phyloP scores from a whole-genome alignment of 805 yeast species.

The Zygosaccharomyces siamensis region DNA sequence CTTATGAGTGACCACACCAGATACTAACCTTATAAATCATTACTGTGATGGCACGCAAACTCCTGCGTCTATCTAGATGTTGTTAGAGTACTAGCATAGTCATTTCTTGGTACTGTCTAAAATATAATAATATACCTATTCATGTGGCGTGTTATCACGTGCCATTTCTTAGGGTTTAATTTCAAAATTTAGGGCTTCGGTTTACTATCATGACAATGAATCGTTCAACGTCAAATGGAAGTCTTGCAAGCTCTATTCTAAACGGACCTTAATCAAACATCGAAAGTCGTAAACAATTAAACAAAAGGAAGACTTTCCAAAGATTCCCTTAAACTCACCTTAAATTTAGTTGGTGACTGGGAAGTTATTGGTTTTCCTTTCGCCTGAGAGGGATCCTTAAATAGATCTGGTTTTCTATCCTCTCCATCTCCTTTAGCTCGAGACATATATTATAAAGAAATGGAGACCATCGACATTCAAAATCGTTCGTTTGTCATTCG shows the following conservation, averaged over 20 bases:
- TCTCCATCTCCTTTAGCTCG: not conserved
- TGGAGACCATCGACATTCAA: conserved; percentile 91
- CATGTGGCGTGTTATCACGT: not conserved
- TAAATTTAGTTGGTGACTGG: not conserved
- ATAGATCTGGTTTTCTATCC: not conserved
- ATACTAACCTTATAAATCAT: too few species aligned
- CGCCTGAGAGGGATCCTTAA: not conserved
- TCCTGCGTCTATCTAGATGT: too few species aligned
- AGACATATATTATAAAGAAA: conserved; percentile 22
- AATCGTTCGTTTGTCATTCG: conserved; percentile 84
- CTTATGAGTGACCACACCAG: too few species aligned
- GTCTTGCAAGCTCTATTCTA: not conserved
- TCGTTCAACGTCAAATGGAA: not conserved
- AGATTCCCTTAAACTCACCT: not conserved
- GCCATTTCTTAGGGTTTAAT: not conserved
- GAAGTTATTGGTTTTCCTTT: not conserved
- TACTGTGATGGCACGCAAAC: too few species aligned
- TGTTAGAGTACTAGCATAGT: too few species aligned
- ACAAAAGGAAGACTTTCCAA: not conserved
- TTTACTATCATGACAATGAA: not conserved
- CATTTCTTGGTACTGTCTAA: too few species aligned
- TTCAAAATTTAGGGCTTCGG: not conserved
- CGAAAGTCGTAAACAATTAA: not conserved
- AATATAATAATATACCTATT: too few species aligned
- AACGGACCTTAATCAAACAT: not conserved